Evolutionary conservation across 805 yeast species (phyloP).

Genomic region (Ogataea haglerorum): DNA sequence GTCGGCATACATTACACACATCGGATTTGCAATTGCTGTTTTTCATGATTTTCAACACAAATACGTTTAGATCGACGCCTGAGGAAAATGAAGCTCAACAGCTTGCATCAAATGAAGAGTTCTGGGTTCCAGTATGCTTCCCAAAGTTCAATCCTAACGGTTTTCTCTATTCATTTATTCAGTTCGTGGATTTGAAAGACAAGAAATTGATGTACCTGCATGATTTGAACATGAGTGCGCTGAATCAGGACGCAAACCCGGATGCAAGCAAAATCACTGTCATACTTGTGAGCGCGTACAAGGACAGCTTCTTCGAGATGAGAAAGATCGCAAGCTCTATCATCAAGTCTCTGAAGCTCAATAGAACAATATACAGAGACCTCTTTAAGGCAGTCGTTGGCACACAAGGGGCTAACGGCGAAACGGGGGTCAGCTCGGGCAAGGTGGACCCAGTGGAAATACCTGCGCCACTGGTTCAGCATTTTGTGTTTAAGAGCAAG

Average conservation of each 20-base stretch:
- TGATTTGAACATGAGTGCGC: conserved; percentile 24
- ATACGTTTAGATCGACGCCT: conserved; percentile 40
- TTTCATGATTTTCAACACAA: conserved; percentile 62
- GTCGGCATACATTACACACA: conserved; percentile 72
- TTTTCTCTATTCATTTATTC: conserved; percentile 77
- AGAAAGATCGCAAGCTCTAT: conserved; percentile 56
- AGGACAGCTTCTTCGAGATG: conserved; percentile 75
- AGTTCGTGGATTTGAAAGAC: conserved; percentile 45
- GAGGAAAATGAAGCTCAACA: conserved; percentile 20
- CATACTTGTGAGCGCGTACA: conserved; percentile 61
- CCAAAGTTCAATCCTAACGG: conserved; percentile 90
- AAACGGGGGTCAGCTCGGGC: conserved; percentile 30
- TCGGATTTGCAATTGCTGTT: conserved; percentile 76
- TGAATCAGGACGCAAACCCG: conserved; percentile 13
- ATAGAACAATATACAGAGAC: conserved; percentile 32
- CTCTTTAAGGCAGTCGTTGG: conserved; percentile 29
- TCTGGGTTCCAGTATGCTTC: conserved; percentile 92
- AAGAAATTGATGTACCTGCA: conserved; percentile 29
- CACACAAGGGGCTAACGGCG: conserved; percentile 29
- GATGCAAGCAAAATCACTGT: conserved; percentile 36
- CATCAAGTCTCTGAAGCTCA: conserved; percentile 38
- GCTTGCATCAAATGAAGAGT: conserved; percentile 52
- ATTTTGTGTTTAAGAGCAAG: conserved; percentile 77
- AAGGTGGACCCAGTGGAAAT: conserved; percentile 48
- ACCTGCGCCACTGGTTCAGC: conserved; percentile 60